Base-by-base conservation (phyloP, 768 basidiomycete genomes). In the Rhodocollybia butyracea region DNA sequence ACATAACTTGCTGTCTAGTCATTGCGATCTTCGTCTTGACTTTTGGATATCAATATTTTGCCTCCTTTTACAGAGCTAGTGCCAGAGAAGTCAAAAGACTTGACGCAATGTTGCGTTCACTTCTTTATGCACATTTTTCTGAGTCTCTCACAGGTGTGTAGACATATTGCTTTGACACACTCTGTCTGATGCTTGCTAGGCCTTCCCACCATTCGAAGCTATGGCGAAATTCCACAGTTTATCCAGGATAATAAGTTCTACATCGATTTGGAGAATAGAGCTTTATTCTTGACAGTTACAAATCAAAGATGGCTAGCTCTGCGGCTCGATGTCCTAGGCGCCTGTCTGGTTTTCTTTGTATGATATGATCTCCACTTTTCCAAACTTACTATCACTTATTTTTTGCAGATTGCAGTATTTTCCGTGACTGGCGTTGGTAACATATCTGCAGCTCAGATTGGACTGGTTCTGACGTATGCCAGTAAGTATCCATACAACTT, bases 281-380 rank as follows among this genome's bases (percentile, higher is more conserved):
- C 88, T 0, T 75, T 88, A 42, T 80, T 81, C 57, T 66, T 89
- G 24, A 84, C 83, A 0, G 77, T 84, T 34, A 80, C 84, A 5
- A 87, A 88, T 60, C 87, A 90, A 68, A 76, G 83, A 55, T 89
- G 85, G 89, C 75, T 93, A 11, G 81, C 84, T 29, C 75, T 91
- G 29, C 79, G 89, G 24, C 74, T 91, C 1, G 89, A 91, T 63
- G 79, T 83, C 57, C 76, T 88, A 43, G 89, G 89, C 13, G 81
- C 79, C 2, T 61, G 84, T 34, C 66, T 86, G 60, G 75, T 80
- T 3, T 82, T 85, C 64, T 68, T 77, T 41, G 82, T 83, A 58
- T 56, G 79, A 61, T n/a, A n/a, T n/a, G n/a, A n/a, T n/a, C 13
- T 30, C n/a, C n/a, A 7, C 12, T 15, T 32, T 4, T 46, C 34